A percentile compares a stretch with the other conserved stretches of the same genome.
Conservation (phyloP, 345 rosid species). For the Psidium guajava region DNA sequence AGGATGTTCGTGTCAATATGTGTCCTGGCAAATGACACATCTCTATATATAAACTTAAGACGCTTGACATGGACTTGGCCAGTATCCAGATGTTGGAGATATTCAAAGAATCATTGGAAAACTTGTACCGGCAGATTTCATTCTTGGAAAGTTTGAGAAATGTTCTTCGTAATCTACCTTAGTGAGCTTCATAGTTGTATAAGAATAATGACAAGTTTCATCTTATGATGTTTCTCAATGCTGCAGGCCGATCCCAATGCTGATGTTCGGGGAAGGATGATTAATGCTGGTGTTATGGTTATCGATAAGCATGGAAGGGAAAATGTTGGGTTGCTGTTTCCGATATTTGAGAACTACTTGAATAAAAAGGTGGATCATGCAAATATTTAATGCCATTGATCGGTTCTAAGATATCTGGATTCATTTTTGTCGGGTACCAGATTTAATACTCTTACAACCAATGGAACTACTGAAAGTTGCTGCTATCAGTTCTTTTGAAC, state of each 20-base stretch:
- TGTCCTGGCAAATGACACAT: not conserved
- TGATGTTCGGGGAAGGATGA: constrained; percentile 99
- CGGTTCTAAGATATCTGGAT: not conserved
- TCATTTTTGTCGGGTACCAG: not conserved
- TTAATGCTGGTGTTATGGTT: constrained; percentile 88
- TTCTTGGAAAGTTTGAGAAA: not conserved
- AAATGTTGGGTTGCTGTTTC: constrained; percentile 83
- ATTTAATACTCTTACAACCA: not conserved
- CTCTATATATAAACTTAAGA: not conserved
- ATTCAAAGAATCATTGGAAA: not conserved
- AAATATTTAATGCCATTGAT: not conserved
- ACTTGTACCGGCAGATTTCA: not conserved
- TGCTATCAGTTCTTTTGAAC: not conserved
- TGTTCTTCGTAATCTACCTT: not conserved
- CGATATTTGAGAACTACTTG: constrained; percentile 88
- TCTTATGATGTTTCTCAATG: constrained; percentile 1
- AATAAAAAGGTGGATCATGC: constrained; percentile 61
- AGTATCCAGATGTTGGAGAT: not conserved
- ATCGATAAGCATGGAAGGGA: constrained; percentile 91
- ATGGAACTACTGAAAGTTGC: not conserved
- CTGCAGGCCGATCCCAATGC: constrained; percentile 90
- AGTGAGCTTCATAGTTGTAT: too few relatives aligned
- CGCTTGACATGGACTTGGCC: not conserved
- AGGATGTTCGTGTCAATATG: not conserved
- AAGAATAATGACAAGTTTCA: not conserved